Evolutionary conservation across 495 filamentous ascomycete genomes (phyloP).

Genomic region (Annulohypoxylon maeteangense): DNA sequence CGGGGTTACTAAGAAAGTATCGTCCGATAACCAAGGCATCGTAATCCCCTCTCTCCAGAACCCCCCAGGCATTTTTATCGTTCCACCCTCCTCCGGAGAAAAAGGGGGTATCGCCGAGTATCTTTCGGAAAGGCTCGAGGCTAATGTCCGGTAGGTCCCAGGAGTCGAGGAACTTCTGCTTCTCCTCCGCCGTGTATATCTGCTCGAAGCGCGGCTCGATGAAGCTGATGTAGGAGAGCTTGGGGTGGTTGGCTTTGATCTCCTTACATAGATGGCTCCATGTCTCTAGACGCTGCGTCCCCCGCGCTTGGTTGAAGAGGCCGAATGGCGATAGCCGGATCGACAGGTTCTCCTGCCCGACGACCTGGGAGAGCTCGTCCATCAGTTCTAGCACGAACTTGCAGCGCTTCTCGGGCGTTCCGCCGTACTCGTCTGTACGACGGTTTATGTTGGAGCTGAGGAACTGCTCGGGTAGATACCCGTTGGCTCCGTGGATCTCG

Average conservation of each 20-base stretch:
- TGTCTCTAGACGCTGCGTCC: slow-evolving; percentile 1
- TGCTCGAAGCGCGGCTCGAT: slow-evolving; percentile 12
- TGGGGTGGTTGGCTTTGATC: slow-evolving; percentile 2
- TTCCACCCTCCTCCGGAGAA: slow-evolving; percentile 4
- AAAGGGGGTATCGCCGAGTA: slow-evolving; percentile 2
- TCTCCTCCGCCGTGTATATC: slow-evolving; percentile 2
- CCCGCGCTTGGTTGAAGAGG: neutral
- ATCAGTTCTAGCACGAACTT: slow-evolving; percentile 7
- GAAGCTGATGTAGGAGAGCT: slow-evolving; percentile 4
- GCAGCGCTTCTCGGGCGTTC: slow-evolving; percentile 5
- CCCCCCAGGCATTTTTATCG: neutral
- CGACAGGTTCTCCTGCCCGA: neutral
- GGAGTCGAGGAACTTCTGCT: slow-evolving; percentile 7
- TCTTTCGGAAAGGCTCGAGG: neutral
- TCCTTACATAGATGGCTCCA: neutral
- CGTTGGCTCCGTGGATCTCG: slow-evolving; percentile 4
- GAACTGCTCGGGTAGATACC: slow-evolving; percentile 12
- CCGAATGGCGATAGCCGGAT: slow-evolving; percentile 13
- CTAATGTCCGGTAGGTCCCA: neutral
- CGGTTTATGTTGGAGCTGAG: slow-evolving; percentile 9
- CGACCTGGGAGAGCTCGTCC: neutral
- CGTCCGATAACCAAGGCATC: slow-evolving; percentile 3
- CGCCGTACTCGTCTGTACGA: slow-evolving; percentile 11
- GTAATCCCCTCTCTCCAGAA: neutral
- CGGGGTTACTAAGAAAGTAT: slow-evolving; percentile 6